Evolutionary conservation across 2,329 filamentous ascomycete genomes (phyloP), one percentile per base, ranked within the genome.

Genomic region (Fusarium mexicanum): DNA sequence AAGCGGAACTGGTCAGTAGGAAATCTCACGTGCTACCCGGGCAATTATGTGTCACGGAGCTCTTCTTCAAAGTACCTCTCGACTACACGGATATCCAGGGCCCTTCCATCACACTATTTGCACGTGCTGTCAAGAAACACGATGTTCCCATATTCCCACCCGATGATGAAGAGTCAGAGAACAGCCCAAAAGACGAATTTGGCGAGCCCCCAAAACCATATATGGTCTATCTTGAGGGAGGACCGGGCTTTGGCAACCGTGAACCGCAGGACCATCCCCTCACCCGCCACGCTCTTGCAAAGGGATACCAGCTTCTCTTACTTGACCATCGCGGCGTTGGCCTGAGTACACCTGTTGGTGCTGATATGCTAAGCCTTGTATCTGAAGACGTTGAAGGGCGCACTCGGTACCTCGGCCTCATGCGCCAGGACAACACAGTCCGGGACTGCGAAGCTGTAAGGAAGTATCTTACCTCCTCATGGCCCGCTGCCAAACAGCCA

Each of bases 261-360:
- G 86, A 92, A 57, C 95, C 96, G 4, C 92, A 97, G 79, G 89
- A 93, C 67, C 89, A 91, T 69, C 86, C 91, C 13, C 89, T 94
- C 79, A 93, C 93, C n/a, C 88, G 90, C 38, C 85, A 87, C 37
- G 87, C 94, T 64, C 87, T 98, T 11, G 90, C 92, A 68, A 91
- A 92, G 71, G 95, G 95, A 22, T 98, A 98, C 79, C 93, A 97
- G 81, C 86, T 94, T 51, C 88, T 98, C 5, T 92, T 93, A 73
- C 88, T 98, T n/a, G 96, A 98, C 81, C 95, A 98, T 81, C 91
- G 96, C 58, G 96, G 96, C 18, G 97, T 94, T 7, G 96, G 96
- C 3, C 85, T 97, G 58, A 97, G 94, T 79, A 93, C 91, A 5
- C 93, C 95, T 2, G 89, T 98, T 47, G 93, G 93, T 3, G 90